A percentile compares a stretch with the other conserved stretches of the same genome.
These are phyloP conservation scores for Inosperma sp. DNA, from an alignment of 768 basidiomycete genomes.

Conservation along the genomic window DNA sequence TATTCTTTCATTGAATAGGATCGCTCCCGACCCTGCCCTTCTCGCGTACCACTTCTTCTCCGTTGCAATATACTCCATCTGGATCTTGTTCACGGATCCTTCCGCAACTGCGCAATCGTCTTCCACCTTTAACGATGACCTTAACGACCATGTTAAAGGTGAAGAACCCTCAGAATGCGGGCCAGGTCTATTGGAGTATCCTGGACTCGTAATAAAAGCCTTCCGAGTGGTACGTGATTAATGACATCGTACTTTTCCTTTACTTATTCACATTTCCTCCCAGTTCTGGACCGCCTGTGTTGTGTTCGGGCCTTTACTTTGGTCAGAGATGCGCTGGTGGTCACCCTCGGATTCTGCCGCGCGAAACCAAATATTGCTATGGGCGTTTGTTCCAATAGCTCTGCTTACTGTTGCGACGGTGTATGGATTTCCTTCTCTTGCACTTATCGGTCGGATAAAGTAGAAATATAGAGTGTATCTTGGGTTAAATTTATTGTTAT, in stretches of 20 bases:
- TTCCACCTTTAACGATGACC: slow-evolving; percentile 1
- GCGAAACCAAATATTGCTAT: slow-evolving; percentile 17
- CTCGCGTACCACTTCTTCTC: slow-evolving; percentile 91
- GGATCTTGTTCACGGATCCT: slow-evolving; percentile 72
- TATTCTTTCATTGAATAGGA: slow-evolving; percentile 38
- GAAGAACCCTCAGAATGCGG: slow-evolving; percentile 16
- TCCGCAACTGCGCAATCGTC: slow-evolving; percentile 21
- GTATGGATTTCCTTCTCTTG: slow-evolving; percentile 12
- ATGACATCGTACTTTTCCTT: slow-evolving; percentile 6
- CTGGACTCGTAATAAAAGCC: slow-evolving; percentile 55
- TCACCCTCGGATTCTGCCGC: slow-evolving; percentile 28
- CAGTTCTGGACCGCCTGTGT: slow-evolving; percentile 89
- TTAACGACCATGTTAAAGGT: slow-evolving; percentile 9
- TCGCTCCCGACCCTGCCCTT: slow-evolving; percentile 72
- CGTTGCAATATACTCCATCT: slow-evolving; percentile 94
- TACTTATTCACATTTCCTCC: not conserved
- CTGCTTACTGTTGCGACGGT: slow-evolving; percentile 15
- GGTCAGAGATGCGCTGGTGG: slow-evolving; percentile 84
- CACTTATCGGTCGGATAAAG: slow-evolving; percentile 6
- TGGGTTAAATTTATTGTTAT: not conserved
- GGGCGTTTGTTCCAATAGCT: slow-evolving; percentile 18
- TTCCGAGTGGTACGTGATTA: slow-evolving; percentile 60
- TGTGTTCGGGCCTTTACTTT: slow-evolving; percentile 85
- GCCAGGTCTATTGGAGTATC: slow-evolving; percentile 62
- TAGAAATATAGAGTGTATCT: not conserved